Base-by-base conservation (phyloP, 2,329 filamentous ascomycete species). In the Tolypocladium cylindrosporum region DNA sequence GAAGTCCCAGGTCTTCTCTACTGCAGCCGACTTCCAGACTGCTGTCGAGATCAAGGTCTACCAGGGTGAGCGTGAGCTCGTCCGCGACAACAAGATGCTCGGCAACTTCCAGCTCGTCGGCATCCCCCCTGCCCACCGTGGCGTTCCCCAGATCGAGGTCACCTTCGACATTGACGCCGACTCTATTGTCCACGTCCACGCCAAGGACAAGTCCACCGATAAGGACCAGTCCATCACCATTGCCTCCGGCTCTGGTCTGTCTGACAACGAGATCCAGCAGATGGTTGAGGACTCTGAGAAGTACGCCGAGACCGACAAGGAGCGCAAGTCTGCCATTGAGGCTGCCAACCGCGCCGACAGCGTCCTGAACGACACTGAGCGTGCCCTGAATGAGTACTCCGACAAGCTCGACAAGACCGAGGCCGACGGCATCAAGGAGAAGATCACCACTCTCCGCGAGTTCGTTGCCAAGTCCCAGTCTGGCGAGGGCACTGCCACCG, bases 201-300 rank as follows among this genome's bases (percentile, higher is more conserved):
- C 93, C 76, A 96, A 96, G 84, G 93, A 97, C 81, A 97, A 97
- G 88, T 93, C 91, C 68, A 97, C 92, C 79, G 90, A 91, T 87
- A 97, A 97, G 87, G 93, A 97, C 74, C 93, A 99, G 83, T 97
- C 92, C 62, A 97, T 99, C 79, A 97, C 93, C 74, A 96, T 99
- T 74, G 92, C 93, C 58, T 97, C 92, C 60, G 94, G 93, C 75
- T 97, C 93, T 64, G 93, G 94, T 85, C 89, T 97, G 59, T 96
- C 91, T 54, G 92, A 99, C 62, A 76, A 82, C 58, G 93, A 99
- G 82, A 99, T 99, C 65, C 85, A 97, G 81, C 87, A 85, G 79
- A 97, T 99, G 94, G 92, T 99, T 72, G 83, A 93, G 73, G 94
- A 97, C 74, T 95, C 94, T 57, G 93, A 97, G 87, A 93, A 91